Conservation (phyloP, 345 rosid species). For the Linum usitatissimum region DNA sequence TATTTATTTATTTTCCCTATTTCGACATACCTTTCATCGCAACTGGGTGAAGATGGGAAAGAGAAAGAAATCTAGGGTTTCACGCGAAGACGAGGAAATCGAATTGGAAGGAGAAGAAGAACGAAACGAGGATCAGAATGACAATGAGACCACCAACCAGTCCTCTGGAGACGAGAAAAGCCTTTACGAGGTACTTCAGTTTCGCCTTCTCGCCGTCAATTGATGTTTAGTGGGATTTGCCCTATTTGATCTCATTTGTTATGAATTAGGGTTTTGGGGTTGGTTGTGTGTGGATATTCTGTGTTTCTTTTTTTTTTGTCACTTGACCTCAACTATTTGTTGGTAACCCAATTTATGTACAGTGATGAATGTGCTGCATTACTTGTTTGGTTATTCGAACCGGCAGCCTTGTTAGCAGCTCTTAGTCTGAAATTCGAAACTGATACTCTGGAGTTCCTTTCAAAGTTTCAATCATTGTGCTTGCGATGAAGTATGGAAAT, state of each 20-base stretch:
- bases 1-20: too few species aligned
- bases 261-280: background rate
- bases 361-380: background rate
- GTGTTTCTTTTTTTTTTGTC: background rate
- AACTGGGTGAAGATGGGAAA: slow-evolving; percentile 36
- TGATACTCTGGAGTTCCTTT: background rate
- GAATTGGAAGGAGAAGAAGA: slow-evolving; percentile 20
- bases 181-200: slow-evolving; percentile 46
- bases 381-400: background rate
- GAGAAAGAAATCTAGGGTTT: slow-evolving; percentile 46
- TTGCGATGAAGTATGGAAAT: background rate
- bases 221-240: background rate
- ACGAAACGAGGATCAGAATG: slow-evolving; percentile 17
- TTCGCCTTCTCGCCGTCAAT: background rate
- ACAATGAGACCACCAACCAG: background rate
- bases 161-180: slow-evolving; percentile 24
- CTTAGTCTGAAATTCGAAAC: background rate
- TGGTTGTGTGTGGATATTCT: background rate
- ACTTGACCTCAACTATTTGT: background rate
- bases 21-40: background rate
- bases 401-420: background rate
- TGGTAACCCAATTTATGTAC: background rate
- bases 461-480: background rate
- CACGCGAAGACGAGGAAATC: slow-evolving; percentile 21
- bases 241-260: background rate